phyloP scores from a whole-genome alignment of 306 rosid species.

The Canavalia gladiata region DNA sequence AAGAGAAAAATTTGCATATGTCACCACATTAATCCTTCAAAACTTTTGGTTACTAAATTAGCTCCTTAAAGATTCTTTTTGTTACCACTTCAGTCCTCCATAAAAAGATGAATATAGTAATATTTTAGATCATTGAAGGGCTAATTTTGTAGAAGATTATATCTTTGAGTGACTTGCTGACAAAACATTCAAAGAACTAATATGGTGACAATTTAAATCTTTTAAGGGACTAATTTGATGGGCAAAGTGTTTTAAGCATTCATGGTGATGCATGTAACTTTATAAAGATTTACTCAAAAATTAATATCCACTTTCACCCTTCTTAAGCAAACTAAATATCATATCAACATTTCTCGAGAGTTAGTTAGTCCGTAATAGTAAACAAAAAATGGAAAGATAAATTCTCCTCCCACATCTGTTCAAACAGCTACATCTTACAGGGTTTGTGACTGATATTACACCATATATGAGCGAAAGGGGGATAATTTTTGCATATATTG shows the following conservation, averaged over 20 bases:
- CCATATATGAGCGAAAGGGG: not conserved
- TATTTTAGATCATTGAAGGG: not conserved
- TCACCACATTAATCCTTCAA: no score
- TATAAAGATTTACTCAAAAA: not conserved
- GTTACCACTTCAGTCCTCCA: no score
- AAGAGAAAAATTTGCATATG: not conserved
- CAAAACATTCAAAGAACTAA: no score
- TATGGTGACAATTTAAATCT: no score
- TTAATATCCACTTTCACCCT: not conserved
- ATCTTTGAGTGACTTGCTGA: no score
- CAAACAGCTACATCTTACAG: not conserved
- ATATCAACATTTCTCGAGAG: no score
- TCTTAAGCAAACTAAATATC: not conserved
- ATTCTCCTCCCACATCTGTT: not conserved
- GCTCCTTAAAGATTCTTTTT: not conserved
- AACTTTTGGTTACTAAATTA: no score
- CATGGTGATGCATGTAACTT: no score
- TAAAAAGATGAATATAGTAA: no score
- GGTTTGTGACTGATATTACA: not conserved
- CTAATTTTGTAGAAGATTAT: not conserved
- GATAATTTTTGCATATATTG: not conserved
- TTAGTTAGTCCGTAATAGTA: no score
- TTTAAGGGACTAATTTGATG: not conserved
- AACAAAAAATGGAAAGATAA: not conserved
- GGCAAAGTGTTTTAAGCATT: not conserved